phyloP scores from a whole-genome alignment of 2,329 filamentous ascomycete species.

The Fusarium virguliforme region DNA sequence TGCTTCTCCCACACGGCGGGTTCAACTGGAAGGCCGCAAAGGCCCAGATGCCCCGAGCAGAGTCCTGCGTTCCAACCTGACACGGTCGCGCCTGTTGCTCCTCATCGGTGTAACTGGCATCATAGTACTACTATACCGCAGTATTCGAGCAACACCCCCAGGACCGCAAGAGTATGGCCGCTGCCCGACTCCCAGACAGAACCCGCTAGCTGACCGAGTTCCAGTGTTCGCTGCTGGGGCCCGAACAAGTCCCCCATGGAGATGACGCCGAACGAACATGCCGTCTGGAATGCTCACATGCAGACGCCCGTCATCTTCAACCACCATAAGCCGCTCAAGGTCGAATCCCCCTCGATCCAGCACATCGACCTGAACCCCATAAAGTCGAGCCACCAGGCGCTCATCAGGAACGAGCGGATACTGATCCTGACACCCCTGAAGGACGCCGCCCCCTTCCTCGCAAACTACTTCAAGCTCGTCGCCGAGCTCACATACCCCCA shows the following conservation, averaged over 20 bases:
- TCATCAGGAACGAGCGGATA: conserved; percentile 86
- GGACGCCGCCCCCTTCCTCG: conserved; percentile 86
- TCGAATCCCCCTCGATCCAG: conserved; percentile 86
- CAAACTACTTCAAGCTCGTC: conserved; percentile 94
- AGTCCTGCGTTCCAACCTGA: conserved; percentile 79
- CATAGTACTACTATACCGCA: conserved; percentile 89
- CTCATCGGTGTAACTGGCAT: conserved; percentile 79
- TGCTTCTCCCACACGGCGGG: conserved; percentile 92
- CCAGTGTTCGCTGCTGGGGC: conserved; percentile 97
- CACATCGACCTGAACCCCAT: conserved; percentile 89
- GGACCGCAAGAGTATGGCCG: conserved; percentile 89
- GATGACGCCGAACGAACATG: conserved; percentile 92
- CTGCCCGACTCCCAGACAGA: conserved; percentile 45
- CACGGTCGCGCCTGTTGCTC: conserved; percentile 83
- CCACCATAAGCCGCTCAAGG: conserved; percentile 87
- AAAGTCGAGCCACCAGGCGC: conserved; percentile 83
- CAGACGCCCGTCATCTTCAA: conserved; percentile 97
- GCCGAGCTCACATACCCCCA: conserved; percentile 94
- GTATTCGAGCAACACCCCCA: conserved; percentile 82
- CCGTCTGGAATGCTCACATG: conserved; percentile 88
- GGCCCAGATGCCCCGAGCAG: conserved; percentile 82
- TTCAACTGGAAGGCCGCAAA: conserved; percentile 94
- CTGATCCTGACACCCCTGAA: conserved; percentile 94
- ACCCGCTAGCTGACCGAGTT: conserved; percentile 33
- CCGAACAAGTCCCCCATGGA: conserved; percentile 96